These are phyloP conservation scores for Aspergillus fijiensis DNA, from an alignment of 2,329 filamentous ascomycete genomes.

Conservation along the genomic window DNA sequence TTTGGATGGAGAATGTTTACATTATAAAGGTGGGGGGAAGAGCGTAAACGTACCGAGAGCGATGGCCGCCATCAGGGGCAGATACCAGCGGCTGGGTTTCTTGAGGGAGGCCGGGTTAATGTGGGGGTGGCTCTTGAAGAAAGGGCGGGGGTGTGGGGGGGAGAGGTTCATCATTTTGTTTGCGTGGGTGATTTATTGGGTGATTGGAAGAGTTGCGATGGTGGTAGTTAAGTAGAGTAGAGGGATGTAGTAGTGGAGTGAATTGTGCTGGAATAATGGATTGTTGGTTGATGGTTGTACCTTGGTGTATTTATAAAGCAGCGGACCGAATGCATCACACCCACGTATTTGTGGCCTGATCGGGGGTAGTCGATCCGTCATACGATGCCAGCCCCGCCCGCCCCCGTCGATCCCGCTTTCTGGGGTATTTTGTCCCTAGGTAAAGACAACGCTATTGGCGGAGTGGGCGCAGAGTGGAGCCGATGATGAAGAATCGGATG, in stretches of 20 bases:
- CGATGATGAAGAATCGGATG: too few relatives aligned
- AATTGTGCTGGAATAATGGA: too few relatives aligned
- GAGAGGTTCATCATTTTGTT: not conserved
- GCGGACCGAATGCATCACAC: not conserved
- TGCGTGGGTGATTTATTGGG: not conserved
- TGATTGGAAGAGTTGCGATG: not conserved
- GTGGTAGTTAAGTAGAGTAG: too few relatives aligned
- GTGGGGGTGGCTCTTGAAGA: not conserved
- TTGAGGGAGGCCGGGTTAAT: not conserved
- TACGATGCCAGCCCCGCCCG: not conserved
- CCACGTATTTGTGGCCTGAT: not conserved
- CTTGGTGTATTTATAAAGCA: not conserved
- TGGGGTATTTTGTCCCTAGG: not conserved
- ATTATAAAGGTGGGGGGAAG: too few relatives aligned
- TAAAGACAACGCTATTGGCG: not conserved
- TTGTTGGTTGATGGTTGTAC: too few relatives aligned
- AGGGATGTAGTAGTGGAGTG: too few relatives aligned
- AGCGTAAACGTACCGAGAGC: conserved; percentile 12
- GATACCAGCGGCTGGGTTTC: conserved; percentile 9
- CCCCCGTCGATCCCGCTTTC: not conserved
- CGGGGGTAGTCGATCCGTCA: not conserved
- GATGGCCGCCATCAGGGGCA: conserved; percentile 18
- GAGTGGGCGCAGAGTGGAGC: too few relatives aligned
- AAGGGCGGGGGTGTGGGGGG: not conserved
- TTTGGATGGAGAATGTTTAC: too few relatives aligned